Percentiles rank a stretch among this genome's conserved stretches.
phyloP scores from a whole-genome alignment of 2,329 filamentous ascomycete species.

The Neopestalotiopsis clavispora region DNA sequence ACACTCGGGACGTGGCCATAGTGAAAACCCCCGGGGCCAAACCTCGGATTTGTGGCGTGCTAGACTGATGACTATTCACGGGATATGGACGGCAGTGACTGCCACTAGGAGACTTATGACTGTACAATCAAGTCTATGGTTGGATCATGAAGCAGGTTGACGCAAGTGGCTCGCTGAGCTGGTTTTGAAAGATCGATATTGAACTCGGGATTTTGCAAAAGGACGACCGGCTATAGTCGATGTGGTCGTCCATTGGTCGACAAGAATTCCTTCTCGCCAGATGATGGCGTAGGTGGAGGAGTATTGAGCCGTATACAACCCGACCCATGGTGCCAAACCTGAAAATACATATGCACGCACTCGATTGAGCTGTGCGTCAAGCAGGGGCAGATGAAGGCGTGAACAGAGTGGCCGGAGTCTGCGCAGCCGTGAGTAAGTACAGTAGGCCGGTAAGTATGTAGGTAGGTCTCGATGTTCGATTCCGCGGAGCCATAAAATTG shows the following conservation, averaged over 20 bases:
- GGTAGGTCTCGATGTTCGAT: background rate
- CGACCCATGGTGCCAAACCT: background rate
- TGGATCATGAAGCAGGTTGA: slow-evolving; percentile 7
- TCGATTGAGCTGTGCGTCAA: slow-evolving; percentile 16
- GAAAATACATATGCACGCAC: slow-evolving; percentile 2
- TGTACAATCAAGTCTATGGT: background rate
- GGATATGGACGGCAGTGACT: background rate
- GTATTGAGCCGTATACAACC: background rate
- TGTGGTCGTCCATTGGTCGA: background rate
- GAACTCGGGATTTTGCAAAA: background rate
- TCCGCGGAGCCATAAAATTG: background rate
- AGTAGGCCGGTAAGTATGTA: no score
- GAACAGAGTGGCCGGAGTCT: background rate
- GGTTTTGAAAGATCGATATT: background rate
- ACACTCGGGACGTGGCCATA: background rate
- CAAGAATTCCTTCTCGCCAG: background rate
- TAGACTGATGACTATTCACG: background rate
- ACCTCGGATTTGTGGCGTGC: background rate
- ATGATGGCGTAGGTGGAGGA: slow-evolving; percentile 8
- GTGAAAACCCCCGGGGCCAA: background rate
- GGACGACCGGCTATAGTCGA: slow-evolving; percentile 4
- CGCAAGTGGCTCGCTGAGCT: slow-evolving; percentile 8
- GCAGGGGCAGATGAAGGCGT: background rate
- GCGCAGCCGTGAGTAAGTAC: background rate
- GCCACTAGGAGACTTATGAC: background rate